A percentile compares a stretch with the other conserved stretches of the same genome.
Evolutionary conservation across 768 basidiomycete genomes (phyloP).

Genomic region (Tephrocybe sp.): DNA sequence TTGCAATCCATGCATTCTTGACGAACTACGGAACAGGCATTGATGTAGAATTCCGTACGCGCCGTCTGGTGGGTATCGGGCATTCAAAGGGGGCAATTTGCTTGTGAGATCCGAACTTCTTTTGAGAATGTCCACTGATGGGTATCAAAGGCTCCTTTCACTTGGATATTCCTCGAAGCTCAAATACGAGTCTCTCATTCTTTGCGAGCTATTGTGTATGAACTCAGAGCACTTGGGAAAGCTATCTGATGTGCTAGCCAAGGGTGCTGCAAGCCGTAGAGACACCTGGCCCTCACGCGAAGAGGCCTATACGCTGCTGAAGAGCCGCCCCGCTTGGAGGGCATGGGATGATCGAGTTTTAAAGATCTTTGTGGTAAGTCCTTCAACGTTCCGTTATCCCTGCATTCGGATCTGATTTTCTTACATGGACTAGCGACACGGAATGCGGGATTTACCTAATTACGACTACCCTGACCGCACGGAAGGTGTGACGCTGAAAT

Average conservation of each 20-base stretch:
- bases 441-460: conserved; percentile 40
- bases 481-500: conserved; percentile 47
- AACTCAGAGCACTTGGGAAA: conserved; percentile 6
- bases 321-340: conserved; percentile 38
- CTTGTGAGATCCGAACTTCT: conserved; percentile 29
- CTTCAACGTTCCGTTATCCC: background rate
- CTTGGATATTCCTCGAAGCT: conserved; percentile 38
- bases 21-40: conserved; percentile 47
- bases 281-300: conserved; percentile 51
- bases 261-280: conserved; percentile 36
- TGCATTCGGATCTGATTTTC: background rate
- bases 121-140: background rate
- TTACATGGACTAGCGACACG: conserved; percentile 38
- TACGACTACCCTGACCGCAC: conserved; percentile 40
- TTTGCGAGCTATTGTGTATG: conserved; percentile 47
- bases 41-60: conserved; percentile 46
- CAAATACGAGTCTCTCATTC: conserved; percentile 36
- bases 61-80: conserved; percentile 47
- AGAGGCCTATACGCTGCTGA: conserved; percentile 41
- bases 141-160: conserved; percentile 40
- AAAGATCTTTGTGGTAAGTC: conserved; percentile 37
- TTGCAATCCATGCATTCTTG: conserved; percentile 45
- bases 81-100: conserved; percentile 54
- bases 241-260: conserved; percentile 21
- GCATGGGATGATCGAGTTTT: conserved; percentile 50